Base-by-base conservation (phyloP, 768 basidiomycete genomes). In the Leccinum subgranulosum region DNA sequence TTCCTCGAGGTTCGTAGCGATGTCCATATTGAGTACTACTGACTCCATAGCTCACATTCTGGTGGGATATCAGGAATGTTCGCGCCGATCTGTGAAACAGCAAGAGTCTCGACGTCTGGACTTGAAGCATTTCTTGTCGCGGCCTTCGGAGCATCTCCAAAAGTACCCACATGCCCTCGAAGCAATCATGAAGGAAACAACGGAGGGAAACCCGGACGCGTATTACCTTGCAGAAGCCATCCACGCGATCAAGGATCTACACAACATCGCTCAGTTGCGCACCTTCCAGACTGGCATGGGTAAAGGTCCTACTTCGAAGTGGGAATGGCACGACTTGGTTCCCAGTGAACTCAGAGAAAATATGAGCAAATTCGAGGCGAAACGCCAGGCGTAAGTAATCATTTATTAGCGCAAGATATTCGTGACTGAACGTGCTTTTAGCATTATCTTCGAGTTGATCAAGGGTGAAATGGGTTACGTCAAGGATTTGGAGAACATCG, bases 391-490 rank as follows among this genome's bases (percentile, higher is more conserved):
- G 92, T 94, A 69, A 73, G 90, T 41, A 41, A 19, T 41, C 73
- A 10, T 58, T 23, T 29, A n/a, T 54, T 33, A 41, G 50, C 55
- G 41, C 47, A 17, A 15, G 11, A 11, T 6, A 17, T 14, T 21
- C 55, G 53, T 36, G 31, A 52, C 28, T 56, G 21, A 56, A 59
- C 31, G 11, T n/a, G 0, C 21, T 57, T 46, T 36, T 61, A 94
- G 92, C 46, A 86, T 94, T 65, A 94, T 96, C 51, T 97, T 95
- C 66, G 94, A 97, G 76, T 72, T 96, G 60, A 96, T 97, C 72
- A 92, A 96, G 72, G 90, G 91, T 61, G 94, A 97, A 72, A 96
- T 96, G 92, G 84, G 86, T 27, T 97, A 95, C 67, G 94, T 96
- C 27, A 90, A 87, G 64, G 94, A 97, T 77, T 73, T 97, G 57